Percentiles rank a stretch among this genome's conserved stretches.
phyloP scores from a whole-genome alignment of 1,139 yeast species.

The Yamadazyma siamensis region DNA sequence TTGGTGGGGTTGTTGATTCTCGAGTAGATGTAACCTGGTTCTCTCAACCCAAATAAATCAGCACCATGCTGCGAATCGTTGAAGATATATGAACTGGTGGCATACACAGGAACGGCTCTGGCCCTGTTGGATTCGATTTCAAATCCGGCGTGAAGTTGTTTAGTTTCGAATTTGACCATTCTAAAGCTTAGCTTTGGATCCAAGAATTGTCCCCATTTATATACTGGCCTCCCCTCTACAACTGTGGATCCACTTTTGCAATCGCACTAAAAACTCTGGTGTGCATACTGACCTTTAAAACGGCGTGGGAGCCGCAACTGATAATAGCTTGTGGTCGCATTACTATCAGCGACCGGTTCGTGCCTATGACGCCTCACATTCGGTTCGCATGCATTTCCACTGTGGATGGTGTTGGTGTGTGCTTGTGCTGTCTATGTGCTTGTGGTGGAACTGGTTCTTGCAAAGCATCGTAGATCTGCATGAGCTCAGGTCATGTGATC shows the following conservation, averaged over 20 bases:
- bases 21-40: constrained; percentile 81
- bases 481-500: too few species aligned
- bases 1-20: constrained; percentile 92
- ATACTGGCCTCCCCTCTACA: background rate
- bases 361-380: too few species aligned
- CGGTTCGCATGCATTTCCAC: too few species aligned
- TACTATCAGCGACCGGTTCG: too few species aligned
- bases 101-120: constrained; percentile 90
- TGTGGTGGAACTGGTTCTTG: too few species aligned
- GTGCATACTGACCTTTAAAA: too few species aligned
- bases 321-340: too few species aligned
- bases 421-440: too few species aligned
- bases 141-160: constrained; percentile 90
- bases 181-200: background rate
- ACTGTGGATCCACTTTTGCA: constrained; percentile 1
- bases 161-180: constrained; percentile 61
- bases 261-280: too few species aligned
- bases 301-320: too few species aligned
- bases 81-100: constrained; percentile 83
- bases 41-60: constrained; percentile 78
- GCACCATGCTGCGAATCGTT: constrained; percentile 90
- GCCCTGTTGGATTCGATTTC: constrained; percentile 62
- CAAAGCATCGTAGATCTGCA: too few species aligned
- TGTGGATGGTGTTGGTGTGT: too few species aligned
- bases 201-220: background rate